A percentile compares a stretch with the other conserved stretches of the same genome.
phyloP scores from a whole-genome alignment of 208 protist species.

The Leishmania aethiopica region DNA sequence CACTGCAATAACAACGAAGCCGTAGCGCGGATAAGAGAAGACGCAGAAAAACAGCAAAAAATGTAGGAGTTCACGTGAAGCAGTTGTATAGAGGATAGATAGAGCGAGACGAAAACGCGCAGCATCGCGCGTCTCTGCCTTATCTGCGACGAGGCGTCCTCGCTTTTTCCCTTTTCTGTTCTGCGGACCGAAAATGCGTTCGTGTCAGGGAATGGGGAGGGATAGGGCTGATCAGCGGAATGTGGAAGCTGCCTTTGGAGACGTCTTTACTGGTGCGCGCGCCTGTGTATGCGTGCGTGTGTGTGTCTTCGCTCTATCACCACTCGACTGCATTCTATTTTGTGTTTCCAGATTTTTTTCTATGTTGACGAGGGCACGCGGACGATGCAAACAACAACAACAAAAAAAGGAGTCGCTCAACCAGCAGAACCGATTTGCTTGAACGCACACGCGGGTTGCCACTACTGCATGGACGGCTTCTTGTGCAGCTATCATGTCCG shows the following conservation, averaged over 20 bases:
- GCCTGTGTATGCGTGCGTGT: background rate
- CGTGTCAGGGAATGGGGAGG: background rate
- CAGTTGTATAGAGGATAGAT: background rate
- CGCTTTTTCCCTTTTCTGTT: background rate
- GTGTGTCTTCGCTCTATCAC: background rate
- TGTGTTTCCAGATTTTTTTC: background rate
- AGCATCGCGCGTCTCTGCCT: background rate
- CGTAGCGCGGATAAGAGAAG: background rate
- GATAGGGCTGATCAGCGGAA: background rate
- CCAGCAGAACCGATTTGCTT: background rate
- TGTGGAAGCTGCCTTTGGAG: background rate
- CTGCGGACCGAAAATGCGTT: background rate
- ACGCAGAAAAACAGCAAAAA: background rate
- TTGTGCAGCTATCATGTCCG: background rate
- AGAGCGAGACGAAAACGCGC: background rate
- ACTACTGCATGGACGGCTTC: background rate
- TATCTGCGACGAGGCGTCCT: background rate
- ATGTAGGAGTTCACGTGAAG: background rate
- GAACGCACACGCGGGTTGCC: background rate
- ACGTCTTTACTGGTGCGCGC: background rate
- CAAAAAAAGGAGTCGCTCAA: background rate
- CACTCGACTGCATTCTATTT: background rate
- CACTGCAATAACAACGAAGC: background rate
- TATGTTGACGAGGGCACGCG: background rate
- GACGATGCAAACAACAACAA: background rate